These are phyloP conservation scores for Myriosclerotinia duriaeana DNA, from an alignment of 2,329 filamentous ascomycete species.

Conservation along the genomic window DNA sequence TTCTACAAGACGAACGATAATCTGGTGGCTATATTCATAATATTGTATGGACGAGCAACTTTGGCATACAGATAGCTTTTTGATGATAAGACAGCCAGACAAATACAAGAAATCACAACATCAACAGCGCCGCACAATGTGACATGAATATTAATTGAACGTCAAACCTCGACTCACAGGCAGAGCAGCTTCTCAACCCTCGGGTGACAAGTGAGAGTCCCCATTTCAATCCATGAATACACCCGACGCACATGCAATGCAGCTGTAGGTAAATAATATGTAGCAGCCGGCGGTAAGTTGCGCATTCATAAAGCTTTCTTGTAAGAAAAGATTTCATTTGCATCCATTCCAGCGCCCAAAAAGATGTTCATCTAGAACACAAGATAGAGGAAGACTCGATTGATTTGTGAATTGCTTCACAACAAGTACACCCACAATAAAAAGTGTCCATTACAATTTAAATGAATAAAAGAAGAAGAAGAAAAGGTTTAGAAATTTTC, in stretches of 20 bases:
- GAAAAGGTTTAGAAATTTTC: slow-evolving; percentile 31
- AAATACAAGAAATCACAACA: not conserved
- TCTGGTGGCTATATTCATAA: not conserved
- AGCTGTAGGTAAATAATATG: slow-evolving; percentile 44
- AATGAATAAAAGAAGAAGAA: slow-evolving; percentile 44
- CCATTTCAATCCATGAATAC: not conserved
- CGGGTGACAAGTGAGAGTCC: not conserved
- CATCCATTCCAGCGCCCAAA: slow-evolving; percentile 69
- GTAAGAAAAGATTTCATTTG: slow-evolving; percentile 54
- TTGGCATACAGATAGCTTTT: not conserved
- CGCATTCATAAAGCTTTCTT: slow-evolving; percentile 45
- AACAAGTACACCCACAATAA: slow-evolving; percentile 71
- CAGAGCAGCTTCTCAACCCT: not conserved
- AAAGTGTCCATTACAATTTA: slow-evolving; percentile 64
- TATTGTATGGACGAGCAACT: not conserved
- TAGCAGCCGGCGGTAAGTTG: slow-evolving; percentile 73
- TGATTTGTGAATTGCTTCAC: slow-evolving; percentile 42
- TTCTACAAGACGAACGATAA: not conserved
- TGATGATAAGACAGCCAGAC: not conserved
- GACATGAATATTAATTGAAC: too few species aligned
- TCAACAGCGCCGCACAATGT: too few species aligned
- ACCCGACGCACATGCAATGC: not conserved
- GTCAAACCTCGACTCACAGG: not conserved
- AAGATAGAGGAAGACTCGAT: slow-evolving; percentile 73
- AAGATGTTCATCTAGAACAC: slow-evolving; percentile 58